These are phyloP conservation scores for Elaphomyces granulatus DNA, from an alignment of 495 filamentous ascomycete species.

Conservation along the genomic window DNA sequence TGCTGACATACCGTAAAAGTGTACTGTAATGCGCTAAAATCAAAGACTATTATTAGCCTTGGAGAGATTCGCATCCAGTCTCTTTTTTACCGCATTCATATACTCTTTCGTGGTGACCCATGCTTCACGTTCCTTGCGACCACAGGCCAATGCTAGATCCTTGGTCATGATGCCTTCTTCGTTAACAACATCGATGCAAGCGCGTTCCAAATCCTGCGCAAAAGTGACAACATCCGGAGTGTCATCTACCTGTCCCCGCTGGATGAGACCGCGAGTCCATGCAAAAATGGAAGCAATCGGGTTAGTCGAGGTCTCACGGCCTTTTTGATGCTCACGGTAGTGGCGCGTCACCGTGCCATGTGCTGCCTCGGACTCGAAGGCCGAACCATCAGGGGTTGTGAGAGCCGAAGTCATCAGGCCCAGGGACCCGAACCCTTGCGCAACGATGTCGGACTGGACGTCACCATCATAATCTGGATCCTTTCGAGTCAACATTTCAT, in stretches of 20 bases:
- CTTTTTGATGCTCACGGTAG: conserved; percentile 97
- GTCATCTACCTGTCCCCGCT: conserved; percentile 78
- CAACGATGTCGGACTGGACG: conserved; percentile 95
- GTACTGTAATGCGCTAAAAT: too few species aligned
- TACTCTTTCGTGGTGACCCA: conserved; percentile 88
- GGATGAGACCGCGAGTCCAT: conserved; percentile 90
- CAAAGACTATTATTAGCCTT: conserved; percentile 34
- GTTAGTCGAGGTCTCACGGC: conserved; percentile 92
- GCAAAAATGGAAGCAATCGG: conserved; percentile 98
- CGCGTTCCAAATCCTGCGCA: conserved; percentile 80
- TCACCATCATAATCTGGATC: conserved; percentile 88
- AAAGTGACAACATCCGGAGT: conserved; percentile 82
- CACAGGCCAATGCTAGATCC: conserved; percentile 84
- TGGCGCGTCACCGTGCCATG: conserved; percentile 97
- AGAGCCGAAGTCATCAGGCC: conserved; percentile 97
- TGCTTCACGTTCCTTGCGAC: conserved; percentile 62
- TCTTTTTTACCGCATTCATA: conserved; percentile 73
- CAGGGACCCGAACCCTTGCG: conserved; percentile 94
- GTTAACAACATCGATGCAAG: conserved; percentile 90
- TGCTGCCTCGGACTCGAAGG: conserved; percentile 93
- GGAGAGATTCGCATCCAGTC: conserved; percentile 52
- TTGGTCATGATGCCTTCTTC: conserved; percentile 96
- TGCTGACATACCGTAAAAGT: too few species aligned
- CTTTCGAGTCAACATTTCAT: conserved; percentile 2
- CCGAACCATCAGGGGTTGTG: conserved; percentile 86